Conservation (phyloP, 495 filamentous ascomycete genomes). For the Aspergillus nidulans region DNA sequence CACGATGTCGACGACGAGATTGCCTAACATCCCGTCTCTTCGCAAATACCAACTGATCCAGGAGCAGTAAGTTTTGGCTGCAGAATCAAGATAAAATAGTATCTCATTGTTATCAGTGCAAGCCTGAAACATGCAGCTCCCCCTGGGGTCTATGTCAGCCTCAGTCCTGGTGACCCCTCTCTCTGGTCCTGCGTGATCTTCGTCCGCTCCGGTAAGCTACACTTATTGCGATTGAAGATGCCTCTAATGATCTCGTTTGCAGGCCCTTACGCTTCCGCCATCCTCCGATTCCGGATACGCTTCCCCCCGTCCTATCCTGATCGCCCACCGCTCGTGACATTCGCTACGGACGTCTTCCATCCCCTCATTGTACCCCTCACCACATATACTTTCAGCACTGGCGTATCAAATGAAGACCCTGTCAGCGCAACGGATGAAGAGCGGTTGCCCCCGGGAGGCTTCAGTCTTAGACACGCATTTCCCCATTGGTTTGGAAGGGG, state of each 20-base stretch:
- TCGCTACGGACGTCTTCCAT: conserved; percentile 89
- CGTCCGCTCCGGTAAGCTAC: conserved; percentile 68
- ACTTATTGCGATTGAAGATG: too few relatives aligned
- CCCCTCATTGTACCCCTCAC: conserved; percentile 86
- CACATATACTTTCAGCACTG: conserved; percentile 82
- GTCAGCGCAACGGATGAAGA: conserved; percentile 78
- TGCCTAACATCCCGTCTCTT: conserved; percentile 43
- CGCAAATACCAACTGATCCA: conserved; percentile 66
- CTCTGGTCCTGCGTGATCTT: conserved; percentile 90
- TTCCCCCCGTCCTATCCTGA: conserved; percentile 80
- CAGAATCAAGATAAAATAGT: background rate
- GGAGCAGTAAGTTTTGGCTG: conserved; percentile 60
- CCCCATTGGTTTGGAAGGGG: conserved; percentile 73
- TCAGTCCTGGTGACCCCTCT: conserved; percentile 73
- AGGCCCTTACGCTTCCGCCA: conserved; percentile 85
- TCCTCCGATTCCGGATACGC: conserved; percentile 84
- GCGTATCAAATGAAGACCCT: conserved; percentile 61
- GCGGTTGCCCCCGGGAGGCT: conserved; percentile 77
- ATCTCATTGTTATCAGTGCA: conserved; percentile 47
- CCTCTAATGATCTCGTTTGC: background rate
- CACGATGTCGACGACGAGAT: conserved; percentile 38
- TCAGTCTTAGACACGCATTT: conserved; percentile 84
- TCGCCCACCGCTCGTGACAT: conserved; percentile 77
- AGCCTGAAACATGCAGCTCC: conserved; percentile 77
- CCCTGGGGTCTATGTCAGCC: conserved; percentile 77